Percentiles rank a stretch among this genome's conserved stretches.
phyloP scores from a whole-genome alignment of 306 rosid species.

The Datisca glomerata region DNA sequence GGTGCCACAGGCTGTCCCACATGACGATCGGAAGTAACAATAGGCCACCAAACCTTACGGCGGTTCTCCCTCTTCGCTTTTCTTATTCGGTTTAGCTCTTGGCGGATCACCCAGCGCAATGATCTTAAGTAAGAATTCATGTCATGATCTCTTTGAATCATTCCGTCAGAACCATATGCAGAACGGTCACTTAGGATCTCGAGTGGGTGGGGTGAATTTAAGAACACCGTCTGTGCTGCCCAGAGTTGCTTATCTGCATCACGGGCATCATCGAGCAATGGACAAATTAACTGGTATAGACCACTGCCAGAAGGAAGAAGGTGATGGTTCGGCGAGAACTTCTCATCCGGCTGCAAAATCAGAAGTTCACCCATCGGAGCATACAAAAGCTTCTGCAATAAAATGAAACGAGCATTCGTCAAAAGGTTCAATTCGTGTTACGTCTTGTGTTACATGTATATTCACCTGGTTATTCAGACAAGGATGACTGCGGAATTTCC shows the following conservation, averaged over 20 bases:
- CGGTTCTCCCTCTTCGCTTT: conserved; percentile 55
- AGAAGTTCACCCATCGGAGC: conserved; percentile 86
- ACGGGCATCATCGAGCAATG: conserved; percentile 31
- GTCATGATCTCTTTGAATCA: conserved; percentile 84
- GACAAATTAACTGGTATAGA: conserved; percentile 44
- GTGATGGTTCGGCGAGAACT: conserved; percentile 74
- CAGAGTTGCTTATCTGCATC: conserved; percentile 44
- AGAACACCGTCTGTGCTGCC: conserved; percentile 49
- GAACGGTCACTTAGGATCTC: conserved; percentile 76
- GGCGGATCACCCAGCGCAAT: conserved; percentile 55
- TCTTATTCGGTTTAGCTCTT: conserved; percentile 51
- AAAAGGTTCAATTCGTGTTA: background rate
- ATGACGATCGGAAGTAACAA: conserved; percentile 25
- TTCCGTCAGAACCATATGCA: conserved; percentile 79
- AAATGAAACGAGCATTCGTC: background rate
- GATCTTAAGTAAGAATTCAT: conserved; percentile 64
- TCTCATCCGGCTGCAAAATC: conserved; percentile 84
- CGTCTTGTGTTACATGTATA: background rate
- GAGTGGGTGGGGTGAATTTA: conserved; percentile 93
- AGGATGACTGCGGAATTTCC: conserved; percentile 80
- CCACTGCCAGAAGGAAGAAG: conserved; percentile 90
- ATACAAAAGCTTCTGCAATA: conserved; percentile 56
- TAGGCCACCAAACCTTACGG: conserved; percentile 75
- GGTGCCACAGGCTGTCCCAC: conserved; percentile 37
- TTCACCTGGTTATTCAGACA: conserved; percentile 76